phyloP scores from a whole-genome alignment of 1,284 basidiomycete genomes.

The Afroboletus lepidellus region DNA sequence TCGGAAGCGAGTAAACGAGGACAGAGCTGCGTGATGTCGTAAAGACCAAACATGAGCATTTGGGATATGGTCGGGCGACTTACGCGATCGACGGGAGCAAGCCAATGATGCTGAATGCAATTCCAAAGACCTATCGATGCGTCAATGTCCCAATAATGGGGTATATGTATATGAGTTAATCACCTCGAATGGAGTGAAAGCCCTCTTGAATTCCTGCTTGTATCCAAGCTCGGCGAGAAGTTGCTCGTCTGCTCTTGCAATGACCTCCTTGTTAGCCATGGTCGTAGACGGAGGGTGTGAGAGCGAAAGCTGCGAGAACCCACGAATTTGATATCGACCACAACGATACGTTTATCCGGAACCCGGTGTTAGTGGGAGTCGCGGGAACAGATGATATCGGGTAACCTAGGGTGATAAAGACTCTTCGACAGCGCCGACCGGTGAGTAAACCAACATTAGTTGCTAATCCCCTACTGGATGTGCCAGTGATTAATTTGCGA shows the following conservation, averaged over 20 bases:
- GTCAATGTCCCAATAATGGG: background rate
- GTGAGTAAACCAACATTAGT: background rate
- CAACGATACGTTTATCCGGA: background rate
- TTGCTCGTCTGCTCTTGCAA: background rate
- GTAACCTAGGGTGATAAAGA: background rate
- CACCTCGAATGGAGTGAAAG: constrained; percentile 38
- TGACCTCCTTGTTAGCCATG: background rate
- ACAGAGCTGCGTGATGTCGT: background rate
- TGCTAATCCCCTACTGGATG: background rate
- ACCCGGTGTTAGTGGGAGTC: background rate
- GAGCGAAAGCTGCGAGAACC: background rate
- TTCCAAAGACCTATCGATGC: background rate
- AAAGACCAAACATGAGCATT: background rate
- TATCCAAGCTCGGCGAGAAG: background rate
- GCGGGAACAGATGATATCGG: background rate
- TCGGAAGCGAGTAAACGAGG: background rate
- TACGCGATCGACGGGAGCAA: background rate
- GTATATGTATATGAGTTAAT: background rate
- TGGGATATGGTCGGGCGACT: background rate
- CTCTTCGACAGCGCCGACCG: background rate
- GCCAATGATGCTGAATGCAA: constrained; percentile 41
- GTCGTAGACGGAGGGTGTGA: background rate
- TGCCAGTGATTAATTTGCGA: background rate
- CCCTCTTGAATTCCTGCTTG: constrained; percentile 50
- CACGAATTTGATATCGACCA: too few relatives aligned